Percentiles rank a stretch among this genome's conserved stretches.
These are phyloP conservation scores for Nicotiana paniculata DNA, from an alignment of 257 asterid species.

Conservation along the genomic window DNA sequence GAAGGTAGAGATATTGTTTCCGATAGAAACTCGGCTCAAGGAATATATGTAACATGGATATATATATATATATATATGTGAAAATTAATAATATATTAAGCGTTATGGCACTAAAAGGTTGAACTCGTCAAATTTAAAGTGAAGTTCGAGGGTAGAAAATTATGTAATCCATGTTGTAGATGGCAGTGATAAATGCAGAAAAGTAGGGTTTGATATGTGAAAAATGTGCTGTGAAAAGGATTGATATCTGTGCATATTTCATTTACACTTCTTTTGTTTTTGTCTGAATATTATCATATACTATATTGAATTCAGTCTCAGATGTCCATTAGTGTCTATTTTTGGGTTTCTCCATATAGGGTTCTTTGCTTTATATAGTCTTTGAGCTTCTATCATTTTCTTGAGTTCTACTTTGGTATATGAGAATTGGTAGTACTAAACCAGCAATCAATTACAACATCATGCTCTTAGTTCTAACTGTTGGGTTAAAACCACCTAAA, in stretches of 20 bases:
- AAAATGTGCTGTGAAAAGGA: constrained; percentile 36
- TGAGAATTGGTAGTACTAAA: neutral
- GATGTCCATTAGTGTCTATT: neutral
- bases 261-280: neutral
- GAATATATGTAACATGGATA: too few relatives aligned
- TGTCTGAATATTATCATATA: neutral
- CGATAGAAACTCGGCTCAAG: too few relatives aligned
- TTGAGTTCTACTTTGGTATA: neutral
- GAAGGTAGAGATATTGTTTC: too few relatives aligned
- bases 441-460: too few relatives aligned
- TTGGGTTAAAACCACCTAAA: too few relatives aligned
- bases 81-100: too few relatives aligned
- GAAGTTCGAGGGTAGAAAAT: too few relatives aligned
- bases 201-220: constrained; percentile 24
- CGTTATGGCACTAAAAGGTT: too few relatives aligned
- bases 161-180: neutral
- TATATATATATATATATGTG: too few relatives aligned
- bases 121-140: too few relatives aligned
- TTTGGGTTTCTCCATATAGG: neutral
- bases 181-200: constrained; percentile 17
- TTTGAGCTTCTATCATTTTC: neutral
- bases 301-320: constrained; percentile 17
- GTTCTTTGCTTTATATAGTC: neutral
- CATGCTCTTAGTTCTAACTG: too few relatives aligned
- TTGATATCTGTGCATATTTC: constrained; percentile 20